Evolutionary conservation across 495 filamentous ascomycete genomes (phyloP), one percentile per base, ranked within the genome.

Genomic region (Neurospora sp.): DNA sequence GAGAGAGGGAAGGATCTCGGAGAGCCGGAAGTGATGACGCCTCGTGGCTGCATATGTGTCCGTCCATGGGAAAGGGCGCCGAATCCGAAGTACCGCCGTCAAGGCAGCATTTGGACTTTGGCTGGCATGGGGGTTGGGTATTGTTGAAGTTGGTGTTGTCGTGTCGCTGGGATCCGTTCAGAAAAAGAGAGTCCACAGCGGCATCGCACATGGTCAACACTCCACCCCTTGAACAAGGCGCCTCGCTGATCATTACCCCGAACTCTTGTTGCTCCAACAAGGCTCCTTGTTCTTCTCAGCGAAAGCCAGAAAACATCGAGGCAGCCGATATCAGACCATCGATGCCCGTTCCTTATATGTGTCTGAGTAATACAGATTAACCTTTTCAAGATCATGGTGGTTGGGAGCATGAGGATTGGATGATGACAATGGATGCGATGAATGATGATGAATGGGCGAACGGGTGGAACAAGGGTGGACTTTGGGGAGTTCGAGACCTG

Each of bases 1-100:
- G 76, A 22, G 71, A 69, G 68, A 74, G 22, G 74, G 76, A 76
- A 74, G 69, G 68, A 69, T 70, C 41, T 74, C 76, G 74, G 76
- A 40, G 71, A 71, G 31, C 74, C 74, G 74, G 72, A 77, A 66
- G 53, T 66, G 53, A 66, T 35, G 14, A 66, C 27, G 53, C 53
- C 53, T 66, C 27, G 53, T 66, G 27, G 53, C 53, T 66, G 53
- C 53, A 35, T 35, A 66, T 37, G 12, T 31, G 27, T 18, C 53
- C 53, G 53, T 31, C 6, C 53, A 12, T 61, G 53, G 53, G 53
- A 1, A 61, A 31, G 53, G 20, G 27, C 14, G 5, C 12, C 6
- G 20, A 14, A 59, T 31, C 48, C 48, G 20, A 59, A 27, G 48
- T 59, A 59, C 0, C 0, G 48, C 48, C 22, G 22, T 31, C 27